Evolutionary conservation across 176 grass and related monocot genomes (phyloP), one percentile per base, ranked within the genome.

Genomic region (Avena insularis): DNA sequence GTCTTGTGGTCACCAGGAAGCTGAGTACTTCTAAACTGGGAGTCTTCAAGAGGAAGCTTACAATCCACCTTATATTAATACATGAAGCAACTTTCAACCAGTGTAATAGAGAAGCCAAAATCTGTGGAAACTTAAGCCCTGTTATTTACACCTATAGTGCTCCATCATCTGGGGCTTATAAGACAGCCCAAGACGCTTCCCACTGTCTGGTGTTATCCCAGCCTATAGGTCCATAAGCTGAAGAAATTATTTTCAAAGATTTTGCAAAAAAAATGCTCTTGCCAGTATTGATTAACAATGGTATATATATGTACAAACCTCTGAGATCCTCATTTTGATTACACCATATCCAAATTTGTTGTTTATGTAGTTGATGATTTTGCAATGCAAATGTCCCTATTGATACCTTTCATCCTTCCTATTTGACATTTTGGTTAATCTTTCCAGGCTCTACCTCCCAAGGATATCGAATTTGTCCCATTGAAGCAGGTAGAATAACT

Each of bases 401-500:
- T 76, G 82, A 59, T 90, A 84, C 74, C 14, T 81, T 35, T 82
- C 55, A 86, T 84, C 9, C 45, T 77, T 74, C 54, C 79, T 68
- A 79, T 48, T 59, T 97, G 61, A 92, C 43, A 58, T 88, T 68
- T 29, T 89, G 35, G 57, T 65, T 80, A 74, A 17, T 89, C 31
- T 40, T 85, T 59, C 74, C 86, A 96, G 97, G 92, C 92, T 77
- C 86, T 96, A 58, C 83, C 89, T 61, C 92, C 97, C 6, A 57
- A 89, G 23, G 87, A 97, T 85, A 99, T 99, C 77, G 90, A 89
- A 48, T 99, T 99, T 85, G 72, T 93, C 16, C 97, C 97, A 82
- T 81, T 99, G 63, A 99, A 99, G 64, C 94, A 97, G 91, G 97
- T 96, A 82, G 89, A 60, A 83, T 16, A 33, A 71, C 55, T 49